Percentiles rank a stretch among this genome's conserved stretches.
These are phyloP conservation scores for Aspergillus oerlinghausenensis DNA, from an alignment of 2,329 filamentous ascomycete species.

Conservation along the genomic window DNA sequence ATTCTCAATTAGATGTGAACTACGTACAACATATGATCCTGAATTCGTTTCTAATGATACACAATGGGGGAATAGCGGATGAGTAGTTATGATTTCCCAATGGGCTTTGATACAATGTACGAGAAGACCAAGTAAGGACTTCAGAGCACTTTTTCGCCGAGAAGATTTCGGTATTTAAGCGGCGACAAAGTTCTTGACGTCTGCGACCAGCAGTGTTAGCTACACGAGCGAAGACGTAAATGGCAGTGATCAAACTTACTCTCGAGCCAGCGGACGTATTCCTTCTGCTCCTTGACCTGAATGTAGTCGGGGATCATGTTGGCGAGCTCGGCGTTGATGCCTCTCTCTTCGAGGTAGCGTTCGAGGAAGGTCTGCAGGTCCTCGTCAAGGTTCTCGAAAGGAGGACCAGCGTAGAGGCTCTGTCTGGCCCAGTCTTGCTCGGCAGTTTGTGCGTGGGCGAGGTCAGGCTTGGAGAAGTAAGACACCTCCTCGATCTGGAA, in stretches of 20 bases:
- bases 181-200: slow-evolving; percentile 80
- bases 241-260: slow-evolving; percentile 42
- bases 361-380: slow-evolving; percentile 90
- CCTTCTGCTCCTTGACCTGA: slow-evolving; percentile 96
- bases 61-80: slow-evolving; percentile 4
- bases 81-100: background rate
- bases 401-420: slow-evolving; percentile 81
- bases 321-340: slow-evolving; percentile 79
- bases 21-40: slow-evolving; percentile 6
- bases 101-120: background rate
- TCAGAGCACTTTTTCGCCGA: background rate
- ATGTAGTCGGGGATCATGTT: slow-evolving; percentile 94
- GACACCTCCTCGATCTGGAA: slow-evolving; percentile 88
- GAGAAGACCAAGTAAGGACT: background rate
- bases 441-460: slow-evolving; percentile 70
- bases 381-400: slow-evolving; percentile 91
- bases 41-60: slow-evolving; percentile 21
- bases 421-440: slow-evolving; percentile 73
- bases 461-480: slow-evolving; percentile 73
- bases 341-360: slow-evolving; percentile 90
- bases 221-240: background rate
- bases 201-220: slow-evolving; percentile 34
- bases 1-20: background rate
- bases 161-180: slow-evolving; percentile 43
- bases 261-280: slow-evolving; percentile 87